Conservation (phyloP, 257 asterid species). For the Primulina tabacum region DNA sequence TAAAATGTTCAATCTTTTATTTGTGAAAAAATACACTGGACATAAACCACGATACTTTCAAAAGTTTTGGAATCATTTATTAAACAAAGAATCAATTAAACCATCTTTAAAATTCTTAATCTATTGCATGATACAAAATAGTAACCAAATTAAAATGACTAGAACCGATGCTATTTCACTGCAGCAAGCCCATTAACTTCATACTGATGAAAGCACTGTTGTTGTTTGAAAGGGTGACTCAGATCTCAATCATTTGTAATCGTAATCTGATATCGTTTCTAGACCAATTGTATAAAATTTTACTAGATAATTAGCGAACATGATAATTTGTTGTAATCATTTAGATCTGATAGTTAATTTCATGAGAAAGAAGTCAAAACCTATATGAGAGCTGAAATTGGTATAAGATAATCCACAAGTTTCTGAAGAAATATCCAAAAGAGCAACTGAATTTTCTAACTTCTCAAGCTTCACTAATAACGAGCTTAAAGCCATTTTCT, state of each 20-base stretch:
- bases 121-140: background rate
- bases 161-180: background rate
- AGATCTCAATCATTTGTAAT: background rate
- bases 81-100: background rate
- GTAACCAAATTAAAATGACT: slow-evolving; percentile 6
- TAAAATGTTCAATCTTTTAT: background rate
- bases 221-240: background rate
- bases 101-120: background rate
- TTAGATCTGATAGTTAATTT: background rate
- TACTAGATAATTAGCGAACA: background rate
- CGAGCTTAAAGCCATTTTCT: background rate
- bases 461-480: too few relatives aligned
- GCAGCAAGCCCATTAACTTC: background rate
- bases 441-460: too few relatives aligned
- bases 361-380: slow-evolving; percentile 4
- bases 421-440: background rate
- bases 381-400: background rate
- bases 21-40: background rate
- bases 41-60: background rate
- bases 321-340: background rate
- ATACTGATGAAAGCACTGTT: background rate
- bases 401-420: background rate
- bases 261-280: slow-evolving; percentile 11
- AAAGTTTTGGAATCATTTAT: background rate
- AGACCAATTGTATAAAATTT: background rate